Conservation (phyloP, 2,329 filamentous ascomycete species). For the Talaromyces amestolkiae region DNA sequence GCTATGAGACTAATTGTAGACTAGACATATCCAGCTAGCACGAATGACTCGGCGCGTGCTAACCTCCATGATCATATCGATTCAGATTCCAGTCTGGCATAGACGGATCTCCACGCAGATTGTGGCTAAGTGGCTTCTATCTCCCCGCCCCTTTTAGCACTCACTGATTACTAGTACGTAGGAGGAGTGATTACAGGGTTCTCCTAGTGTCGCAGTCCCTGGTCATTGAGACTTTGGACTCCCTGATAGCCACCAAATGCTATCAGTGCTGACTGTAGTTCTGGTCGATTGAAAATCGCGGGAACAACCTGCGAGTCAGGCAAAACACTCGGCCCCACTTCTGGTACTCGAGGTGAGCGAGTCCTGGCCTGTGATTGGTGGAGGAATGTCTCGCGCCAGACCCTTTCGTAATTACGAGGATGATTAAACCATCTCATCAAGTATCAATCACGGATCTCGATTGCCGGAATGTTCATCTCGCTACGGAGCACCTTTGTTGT, state of each 20-base stretch:
- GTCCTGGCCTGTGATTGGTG: neutral
- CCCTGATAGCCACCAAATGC: neutral
- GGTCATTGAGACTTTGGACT: neutral
- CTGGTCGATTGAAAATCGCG: neutral
- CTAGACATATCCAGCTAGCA: constrained; percentile 1
- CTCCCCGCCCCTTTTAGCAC: neutral
- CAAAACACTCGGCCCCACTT: neutral
- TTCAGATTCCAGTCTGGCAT: neutral
- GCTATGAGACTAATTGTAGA: neutral
- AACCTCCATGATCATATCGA: neutral
- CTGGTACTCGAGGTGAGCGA: neutral
- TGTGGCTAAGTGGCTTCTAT: neutral
- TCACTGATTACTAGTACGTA: too few relatives aligned
- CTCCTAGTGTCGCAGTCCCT: neutral
- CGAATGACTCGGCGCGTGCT: neutral
- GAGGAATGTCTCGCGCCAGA: neutral
- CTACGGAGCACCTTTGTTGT: neutral
- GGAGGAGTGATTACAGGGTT: neutral
- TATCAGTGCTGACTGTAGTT: neutral
- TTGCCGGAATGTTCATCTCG: neutral
- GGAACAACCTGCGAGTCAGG: neutral
- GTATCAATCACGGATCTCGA: neutral
- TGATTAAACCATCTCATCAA: neutral
- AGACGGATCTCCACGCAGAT: neutral
- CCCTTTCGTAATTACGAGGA: neutral